Evolutionary conservation across 257 asterid species (phyloP), one percentile per base, ranked within the genome.

Genomic region (Solanum acaule): DNA sequence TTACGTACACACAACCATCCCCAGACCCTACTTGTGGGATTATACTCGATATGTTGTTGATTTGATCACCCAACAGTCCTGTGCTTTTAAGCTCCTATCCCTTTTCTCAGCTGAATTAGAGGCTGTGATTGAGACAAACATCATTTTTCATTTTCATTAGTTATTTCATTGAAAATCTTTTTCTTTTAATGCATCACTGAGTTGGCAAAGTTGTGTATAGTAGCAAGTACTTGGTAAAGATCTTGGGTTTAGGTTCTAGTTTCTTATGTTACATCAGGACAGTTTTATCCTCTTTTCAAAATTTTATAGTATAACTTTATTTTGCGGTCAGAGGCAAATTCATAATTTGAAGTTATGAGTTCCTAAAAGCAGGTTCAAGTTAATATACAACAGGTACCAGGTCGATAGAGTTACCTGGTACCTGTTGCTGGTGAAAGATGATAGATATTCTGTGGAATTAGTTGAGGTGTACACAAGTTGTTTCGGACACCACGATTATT

Each of bases 401-500:
- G 5, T 2, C 1, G 25, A 20, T 1, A 20, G 65, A 56, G 65
- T 56, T 6, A 56, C 10, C 2, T 56, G 10, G 10, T 56, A 20
- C 5, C 3, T 56, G 12, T 59, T 3, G 12, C 1, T 59, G 15
- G 4, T 63, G 71, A 25, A 2, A 63, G 8, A n/a, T 63, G 71
- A 10, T 23, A 61, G 27, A 6, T 61, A 61, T 61, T 4, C 0
- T 3, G 29, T 61, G 6, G 12, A 61, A 61, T 61, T 61, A 8
- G 27, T 22, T 23, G 14, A 61, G 68, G 27, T 59, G 27, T 8
- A 9, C 0, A 3, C 1, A 20, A 23, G 29, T n/a, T 63, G 29
- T 4, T 23, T 2, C 1, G 29, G 3, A 4, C 70, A 23, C 15
- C 31, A 23, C 3, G 0, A 0, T 61, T 61, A 61, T 23, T 1